phyloP scores from a whole-genome alignment of 2,329 filamentous ascomycete species.

The Acephala macrosclerotiorum region DNA sequence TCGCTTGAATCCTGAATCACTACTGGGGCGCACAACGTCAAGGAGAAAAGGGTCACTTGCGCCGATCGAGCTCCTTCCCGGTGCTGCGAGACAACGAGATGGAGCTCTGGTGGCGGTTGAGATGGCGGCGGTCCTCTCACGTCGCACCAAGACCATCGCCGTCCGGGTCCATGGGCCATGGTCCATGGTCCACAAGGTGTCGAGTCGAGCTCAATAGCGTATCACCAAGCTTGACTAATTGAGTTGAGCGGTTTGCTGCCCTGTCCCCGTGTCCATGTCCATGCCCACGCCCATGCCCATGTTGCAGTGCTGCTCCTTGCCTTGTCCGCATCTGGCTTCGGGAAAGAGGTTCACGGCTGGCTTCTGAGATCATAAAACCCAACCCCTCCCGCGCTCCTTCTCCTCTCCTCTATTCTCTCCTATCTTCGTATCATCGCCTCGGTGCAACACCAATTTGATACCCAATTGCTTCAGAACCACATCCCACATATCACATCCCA shows the following conservation, averaged over 20 bases:
- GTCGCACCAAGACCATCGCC: neutral
- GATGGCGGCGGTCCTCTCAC: constrained; percentile 9
- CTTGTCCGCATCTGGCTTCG: neutral
- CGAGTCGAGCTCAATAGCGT: neutral
- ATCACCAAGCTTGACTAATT: constrained; percentile 4
- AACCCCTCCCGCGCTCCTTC: constrained; percentile 2
- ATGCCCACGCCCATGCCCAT: no score
- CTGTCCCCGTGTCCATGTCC: no score
- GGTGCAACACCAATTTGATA: constrained; percentile 2
- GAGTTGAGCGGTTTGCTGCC: neutral
- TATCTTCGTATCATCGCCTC: neutral
- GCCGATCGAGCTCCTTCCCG: constrained; percentile 3
- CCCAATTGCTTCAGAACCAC: neutral
- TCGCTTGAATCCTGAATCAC: neutral
- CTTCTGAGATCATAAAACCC: constrained; percentile 4
- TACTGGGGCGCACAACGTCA: neutral
- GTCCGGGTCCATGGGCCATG: neutral
- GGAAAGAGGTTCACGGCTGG: neutral
- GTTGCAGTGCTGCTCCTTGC: neutral
- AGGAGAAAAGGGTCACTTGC: constrained; percentile 3
- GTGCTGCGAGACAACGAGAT: constrained; percentile 1
- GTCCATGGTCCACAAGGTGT: constrained; percentile 5
- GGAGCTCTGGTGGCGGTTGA: constrained; percentile 1
- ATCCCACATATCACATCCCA: neutral
- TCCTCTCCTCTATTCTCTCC: neutral